Base-by-base conservation (phyloP, 176 grass and related monocot species). In the Pontederia crassipes region DNA sequence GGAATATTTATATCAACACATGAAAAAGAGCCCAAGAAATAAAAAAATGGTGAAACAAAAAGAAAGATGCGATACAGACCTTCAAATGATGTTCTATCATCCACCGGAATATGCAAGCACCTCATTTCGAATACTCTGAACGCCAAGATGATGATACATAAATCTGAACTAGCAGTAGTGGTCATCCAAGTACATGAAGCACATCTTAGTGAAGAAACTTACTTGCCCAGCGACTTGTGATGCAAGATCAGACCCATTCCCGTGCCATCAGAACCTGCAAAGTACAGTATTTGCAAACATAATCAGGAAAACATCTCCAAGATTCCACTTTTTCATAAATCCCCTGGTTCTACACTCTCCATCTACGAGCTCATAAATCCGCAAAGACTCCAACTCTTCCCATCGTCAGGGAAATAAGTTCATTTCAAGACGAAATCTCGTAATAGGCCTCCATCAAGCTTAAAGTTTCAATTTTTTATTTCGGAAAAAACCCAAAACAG, bases 71-170 rank as follows among this genome's bases (percentile, higher is more conserved):
- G 27, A 53, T 11, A 14, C 24, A 1, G 50, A 97, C 92, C 81
- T 85, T 85, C 62, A 9, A 97, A 97, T 56, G 87, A n/a, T 15
- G 76, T 97, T 0, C 87, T 70, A 46, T 97, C 92, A 67, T 77
- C 45, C 49, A 85, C 76, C 6, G 92, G 92, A 88, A 91, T 82
- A 45, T 97, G 92, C 81, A 97, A 29, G 69, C 92, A 97, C 87
- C 92, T 85, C 45, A 97, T 46, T 28, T 91, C 80, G 52, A 97
- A 97, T 76, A 97, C 88, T 68, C 92, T 97, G 52, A 65, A 9
- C 5, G 26, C 16, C 45, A 60, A 27, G 11, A 32, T n/a, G 50
- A 59, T 11, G 28, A 55, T 12, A 11, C 9, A 55, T 17, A 28
- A 35, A 52, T 12, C 9, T 13, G 10, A 61, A 61, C 60, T 7